A percentile compares a stretch with the other conserved stretches of the same genome.
Conservation (phyloP, 768 basidiomycete genomes). For the Podaxis sp. region DNA sequence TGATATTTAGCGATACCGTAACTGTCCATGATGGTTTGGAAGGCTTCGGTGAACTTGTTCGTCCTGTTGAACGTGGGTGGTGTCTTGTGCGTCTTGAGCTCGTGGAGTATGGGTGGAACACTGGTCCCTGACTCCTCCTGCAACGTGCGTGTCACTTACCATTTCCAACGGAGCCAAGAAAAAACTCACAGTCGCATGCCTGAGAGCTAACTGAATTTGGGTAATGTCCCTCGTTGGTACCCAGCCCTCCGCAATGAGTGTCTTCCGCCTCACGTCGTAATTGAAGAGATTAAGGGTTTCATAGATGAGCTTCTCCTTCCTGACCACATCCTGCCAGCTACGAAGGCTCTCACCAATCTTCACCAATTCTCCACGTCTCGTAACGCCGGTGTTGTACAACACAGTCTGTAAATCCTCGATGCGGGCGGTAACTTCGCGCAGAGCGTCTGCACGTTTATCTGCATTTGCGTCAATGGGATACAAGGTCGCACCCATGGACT, state of each 20-base stretch:
- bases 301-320: constrained; percentile 94
- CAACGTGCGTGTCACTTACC: constrained; percentile 19
- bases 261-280: constrained; percentile 91
- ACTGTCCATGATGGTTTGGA: constrained; percentile 97
- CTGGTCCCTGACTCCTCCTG: constrained; percentile 90
- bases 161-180: neutral
- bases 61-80: constrained; percentile 95
- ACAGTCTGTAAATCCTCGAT: constrained; percentile 90
- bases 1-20: constrained; percentile 95
- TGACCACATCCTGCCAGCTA: constrained; percentile 91
- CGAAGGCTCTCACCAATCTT: constrained; percentile 81
- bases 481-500: constrained; percentile 97
- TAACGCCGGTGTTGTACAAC: constrained; percentile 84
- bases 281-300: constrained; percentile 95
- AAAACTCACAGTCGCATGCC: constrained; percentile 74
- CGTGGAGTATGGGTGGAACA: constrained; percentile 88
- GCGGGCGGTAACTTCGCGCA: constrained; percentile 82
- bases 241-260: constrained; percentile 97
- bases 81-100: constrained; percentile 82
- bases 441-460: constrained; percentile 86
- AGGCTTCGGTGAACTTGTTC: constrained; percentile 94
- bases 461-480: constrained; percentile 95
- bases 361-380: constrained; percentile 75
- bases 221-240: constrained; percentile 90
- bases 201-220: constrained; percentile 78